phyloP scores from a whole-genome alignment of 805 yeast genomes.

The Kazachstania taianensis region DNA sequence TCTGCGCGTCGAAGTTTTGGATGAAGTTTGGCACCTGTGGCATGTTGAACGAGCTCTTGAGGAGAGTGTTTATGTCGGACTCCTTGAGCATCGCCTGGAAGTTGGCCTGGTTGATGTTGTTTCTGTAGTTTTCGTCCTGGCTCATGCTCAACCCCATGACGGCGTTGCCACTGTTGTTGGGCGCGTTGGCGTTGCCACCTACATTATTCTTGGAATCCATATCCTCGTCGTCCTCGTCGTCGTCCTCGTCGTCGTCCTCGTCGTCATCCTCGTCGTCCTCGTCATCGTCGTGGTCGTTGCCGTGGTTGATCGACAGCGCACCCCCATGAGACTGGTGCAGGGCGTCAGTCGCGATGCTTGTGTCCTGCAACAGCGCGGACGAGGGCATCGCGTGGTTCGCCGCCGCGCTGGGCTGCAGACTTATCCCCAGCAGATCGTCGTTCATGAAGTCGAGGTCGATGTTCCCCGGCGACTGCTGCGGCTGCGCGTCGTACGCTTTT shows the following conservation, averaged over 20 bases:
- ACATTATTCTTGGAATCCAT: conserved; percentile 30
- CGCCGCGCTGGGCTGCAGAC: conserved; percentile 1
- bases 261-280: conserved; percentile 22
- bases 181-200: not conserved
- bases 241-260: conserved; percentile 25
- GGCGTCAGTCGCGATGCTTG: not conserved
- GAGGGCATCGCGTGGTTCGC: conserved; percentile 1
- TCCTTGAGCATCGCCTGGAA: conserved; percentile 1
- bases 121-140: too few species aligned
- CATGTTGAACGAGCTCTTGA: conserved; percentile 1
- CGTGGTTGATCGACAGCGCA: not conserved
- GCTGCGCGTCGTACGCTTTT: too few species aligned
- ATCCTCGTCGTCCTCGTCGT: conserved; percentile 37
- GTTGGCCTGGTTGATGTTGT: not conserved
- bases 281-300: conserved; percentile 14
- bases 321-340: not conserved
- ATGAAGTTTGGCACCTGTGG: not conserved
- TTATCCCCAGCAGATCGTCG: conserved; percentile 8
- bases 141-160: too few species aligned
- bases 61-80: not conserved
- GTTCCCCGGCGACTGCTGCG: conserved; percentile 15
- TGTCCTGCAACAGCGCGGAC: not conserved
- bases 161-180: not conserved
- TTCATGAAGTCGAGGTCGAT: conserved; percentile 10
- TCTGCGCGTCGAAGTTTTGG: too few species aligned